Conservation (phyloP, 768 basidiomycete genomes). For the Amanita brunnescens region DNA sequence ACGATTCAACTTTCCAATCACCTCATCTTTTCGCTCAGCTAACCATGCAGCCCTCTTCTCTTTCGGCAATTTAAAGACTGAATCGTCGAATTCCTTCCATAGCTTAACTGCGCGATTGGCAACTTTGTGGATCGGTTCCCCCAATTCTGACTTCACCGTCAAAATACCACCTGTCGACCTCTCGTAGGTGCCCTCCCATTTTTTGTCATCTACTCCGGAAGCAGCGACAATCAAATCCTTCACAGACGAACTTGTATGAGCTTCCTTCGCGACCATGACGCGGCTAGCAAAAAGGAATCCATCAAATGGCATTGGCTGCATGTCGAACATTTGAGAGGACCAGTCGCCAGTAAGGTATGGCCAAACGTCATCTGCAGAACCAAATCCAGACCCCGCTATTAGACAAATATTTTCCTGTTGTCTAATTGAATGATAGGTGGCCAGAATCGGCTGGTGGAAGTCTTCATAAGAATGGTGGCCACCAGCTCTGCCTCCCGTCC, state of each 20-base stretch:
- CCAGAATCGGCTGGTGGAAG: conserved; percentile 91
- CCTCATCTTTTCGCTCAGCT: conserved; percentile 75
- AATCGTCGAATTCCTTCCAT: conserved; percentile 98
- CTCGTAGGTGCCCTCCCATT: conserved; percentile 92
- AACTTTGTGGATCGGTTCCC: conserved; percentile 99
- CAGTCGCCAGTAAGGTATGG: conserved; percentile 96
- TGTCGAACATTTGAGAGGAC: conserved; percentile 71
- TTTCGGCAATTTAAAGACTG: conserved; percentile 89
- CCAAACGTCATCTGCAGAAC: conserved; percentile 91
- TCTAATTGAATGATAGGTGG: conserved; percentile 86
- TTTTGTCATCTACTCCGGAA: conserved; percentile 78
- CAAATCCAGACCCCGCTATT: conserved; percentile 93
- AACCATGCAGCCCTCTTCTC: conserved; percentile 93
- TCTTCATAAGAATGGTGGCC: conserved; percentile 99
- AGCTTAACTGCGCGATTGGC: conserved; percentile 94
- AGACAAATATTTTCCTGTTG: conserved; percentile 83
- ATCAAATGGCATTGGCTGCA: conserved; percentile 97
- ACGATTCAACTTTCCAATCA: conserved; percentile 86
- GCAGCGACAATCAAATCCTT: conserved; percentile 97
- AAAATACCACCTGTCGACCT: conserved; percentile 95
- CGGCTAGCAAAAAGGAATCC: conserved; percentile 94
- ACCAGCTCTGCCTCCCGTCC: conserved; percentile 98
- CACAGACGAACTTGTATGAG: conserved; percentile 88
- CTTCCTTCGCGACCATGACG: conserved; percentile 99
- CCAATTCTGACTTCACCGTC: conserved; percentile 95